Percentiles rank a stretch among this genome's conserved stretches.
Conservation (phyloP, 1,139 yeast genomes). For the Diutina sp. region DNA sequence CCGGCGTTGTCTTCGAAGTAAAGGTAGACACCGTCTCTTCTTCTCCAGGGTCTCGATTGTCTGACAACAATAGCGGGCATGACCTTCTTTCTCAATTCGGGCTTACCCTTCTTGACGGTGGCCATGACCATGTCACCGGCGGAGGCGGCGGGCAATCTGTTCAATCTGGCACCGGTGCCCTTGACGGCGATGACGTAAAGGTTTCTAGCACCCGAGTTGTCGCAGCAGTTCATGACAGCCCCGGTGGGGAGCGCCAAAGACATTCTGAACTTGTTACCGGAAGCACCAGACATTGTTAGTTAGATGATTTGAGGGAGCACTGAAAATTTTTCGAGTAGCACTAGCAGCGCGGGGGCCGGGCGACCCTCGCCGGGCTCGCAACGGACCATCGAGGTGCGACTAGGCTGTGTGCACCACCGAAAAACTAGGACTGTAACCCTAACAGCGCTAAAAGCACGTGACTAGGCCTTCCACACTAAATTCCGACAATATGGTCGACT, state of each 20-base stretch:
- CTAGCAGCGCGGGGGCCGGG: neutral
- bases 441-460: conserved; percentile 5
- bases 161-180: conserved; percentile 99
- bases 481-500: no score
- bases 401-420: conserved; percentile 4
- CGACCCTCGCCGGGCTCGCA: neutral
- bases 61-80: conserved; percentile 99
- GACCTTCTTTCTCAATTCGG: conserved; percentile 99
- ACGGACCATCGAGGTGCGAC: conserved; percentile 2
- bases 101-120: conserved; percentile 99
- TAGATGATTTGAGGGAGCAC: conserved; percentile 3
- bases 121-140: conserved; percentile 99
- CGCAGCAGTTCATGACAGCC: conserved; percentile 99
- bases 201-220: conserved; percentile 99
- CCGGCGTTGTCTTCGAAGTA: conserved; percentile 99
- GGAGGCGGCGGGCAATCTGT: conserved; percentile 99
- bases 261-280: conserved; percentile 99
- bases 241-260: conserved; percentile 99
- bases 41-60: conserved; percentile 99
- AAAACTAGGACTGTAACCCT: conserved; percentile 7
- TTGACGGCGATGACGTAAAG: conserved; percentile 97
- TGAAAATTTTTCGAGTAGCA: conserved; percentile 7
- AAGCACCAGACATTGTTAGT: conserved; percentile 69
- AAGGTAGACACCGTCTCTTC: conserved; percentile 99
- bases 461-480: neutral